Evolutionary conservation across 306 rosid species (phyloP).

Genomic region (Trifolium pratense): DNA sequence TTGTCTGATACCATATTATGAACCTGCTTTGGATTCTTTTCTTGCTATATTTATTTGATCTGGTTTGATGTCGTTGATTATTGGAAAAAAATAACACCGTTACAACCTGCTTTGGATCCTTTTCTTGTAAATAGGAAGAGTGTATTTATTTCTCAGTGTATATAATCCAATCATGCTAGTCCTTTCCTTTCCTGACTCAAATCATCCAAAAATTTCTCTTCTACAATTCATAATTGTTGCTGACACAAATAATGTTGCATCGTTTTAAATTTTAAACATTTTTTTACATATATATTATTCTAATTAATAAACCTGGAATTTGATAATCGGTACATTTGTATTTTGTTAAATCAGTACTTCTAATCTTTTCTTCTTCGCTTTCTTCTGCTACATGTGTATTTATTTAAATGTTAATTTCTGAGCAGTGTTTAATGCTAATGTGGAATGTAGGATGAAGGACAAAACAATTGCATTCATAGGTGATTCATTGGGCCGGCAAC

Average conservation of each 20-base stretch:
- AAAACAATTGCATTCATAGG: slow-evolving; percentile 87
- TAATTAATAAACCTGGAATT: background rate
- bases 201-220: too few relatives aligned
- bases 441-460: slow-evolving; percentile 80
- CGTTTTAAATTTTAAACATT: too few relatives aligned
- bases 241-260: too few relatives aligned
- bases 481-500: slow-evolving; percentile 92
- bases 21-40: too few relatives aligned
- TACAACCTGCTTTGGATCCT: background rate
- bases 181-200: too few relatives aligned
- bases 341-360: slow-evolving; percentile 24
- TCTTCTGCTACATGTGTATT: slow-evolving; percentile 5
- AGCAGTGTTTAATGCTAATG: slow-evolving; percentile 45
- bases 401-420: slow-evolving; percentile 22
- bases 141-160: background rate
- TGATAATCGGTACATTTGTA: slow-evolving; percentile 18
- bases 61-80: slow-evolving; percentile 9
- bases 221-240: too few relatives aligned
- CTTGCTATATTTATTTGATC: slow-evolving; percentile 27
- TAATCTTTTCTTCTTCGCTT: slow-evolving; percentile 12
- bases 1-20: slow-evolving; percentile 4
- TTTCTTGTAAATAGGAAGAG: slow-evolving; percentile 8
- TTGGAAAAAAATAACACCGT: background rate
- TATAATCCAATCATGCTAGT: too few relatives aligned
- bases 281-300: too few relatives aligned